Evolutionary conservation across 352 stramenopile species (phyloP).

Genomic region (Poterioochromonas sp.): DNA sequence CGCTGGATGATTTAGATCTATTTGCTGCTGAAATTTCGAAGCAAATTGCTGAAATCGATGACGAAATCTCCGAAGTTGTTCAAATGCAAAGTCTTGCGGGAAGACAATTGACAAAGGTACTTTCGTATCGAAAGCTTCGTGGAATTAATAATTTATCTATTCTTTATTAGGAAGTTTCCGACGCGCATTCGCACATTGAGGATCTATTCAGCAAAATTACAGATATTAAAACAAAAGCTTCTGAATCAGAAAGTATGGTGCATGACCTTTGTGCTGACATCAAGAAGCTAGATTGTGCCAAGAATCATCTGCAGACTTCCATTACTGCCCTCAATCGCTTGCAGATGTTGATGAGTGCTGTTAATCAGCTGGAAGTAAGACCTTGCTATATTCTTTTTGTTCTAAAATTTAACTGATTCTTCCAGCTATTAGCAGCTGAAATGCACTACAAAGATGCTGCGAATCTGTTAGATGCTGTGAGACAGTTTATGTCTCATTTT

Average conservation of each 20-base stretch:
- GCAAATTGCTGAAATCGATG: slow-evolving; percentile 48
- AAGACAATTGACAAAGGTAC: slow-evolving; percentile 45
- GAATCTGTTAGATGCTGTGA: slow-evolving; percentile 88
- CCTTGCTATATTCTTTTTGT: too few species aligned
- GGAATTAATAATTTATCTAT: slow-evolving; percentile 41
- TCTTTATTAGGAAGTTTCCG: slow-evolving; percentile 42
- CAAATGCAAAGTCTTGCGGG: slow-evolving; percentile 49
- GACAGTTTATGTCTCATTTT: slow-evolving; percentile 90
- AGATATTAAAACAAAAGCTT: slow-evolving; percentile 81
- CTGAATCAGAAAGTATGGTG: slow-evolving; percentile 89
- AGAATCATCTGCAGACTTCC: slow-evolving; percentile 75
- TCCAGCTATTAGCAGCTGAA: slow-evolving; percentile 46
- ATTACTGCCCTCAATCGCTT: slow-evolving; percentile 82
- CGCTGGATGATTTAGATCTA: slow-evolving; percentile 58
- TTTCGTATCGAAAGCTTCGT: slow-evolving; percentile 50
- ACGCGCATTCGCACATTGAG: slow-evolving; percentile 59
- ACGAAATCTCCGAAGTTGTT: slow-evolving; percentile 47
- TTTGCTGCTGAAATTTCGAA: slow-evolving; percentile 53
- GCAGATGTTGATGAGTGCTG: slow-evolving; percentile 93
- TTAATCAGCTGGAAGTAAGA: slow-evolving; percentile 74
- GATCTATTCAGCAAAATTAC: slow-evolving; percentile 81
- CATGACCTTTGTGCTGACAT: slow-evolving; percentile 95
- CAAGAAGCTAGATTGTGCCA: slow-evolving; percentile 94
- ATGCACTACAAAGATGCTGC: slow-evolving; percentile 85
- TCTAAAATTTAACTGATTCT: slow-evolving; percentile 40